phyloP scores from a whole-genome alignment of 2,329 filamentous ascomycete species.

The Xylaria arbuscula region DNA sequence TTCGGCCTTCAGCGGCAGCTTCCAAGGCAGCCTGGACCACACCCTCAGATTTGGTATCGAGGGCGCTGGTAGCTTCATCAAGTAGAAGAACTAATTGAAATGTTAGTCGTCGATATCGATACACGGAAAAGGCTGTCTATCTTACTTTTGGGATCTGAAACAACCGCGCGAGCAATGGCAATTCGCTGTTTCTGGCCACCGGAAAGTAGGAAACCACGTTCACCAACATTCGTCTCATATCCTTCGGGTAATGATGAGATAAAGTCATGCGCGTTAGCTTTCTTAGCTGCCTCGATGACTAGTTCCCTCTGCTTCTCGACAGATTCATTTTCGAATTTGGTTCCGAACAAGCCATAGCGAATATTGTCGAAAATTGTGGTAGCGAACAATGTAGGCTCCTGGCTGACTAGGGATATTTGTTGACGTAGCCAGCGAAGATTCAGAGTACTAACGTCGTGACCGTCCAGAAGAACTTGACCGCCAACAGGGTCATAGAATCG shows the following conservation, averaged over 20 bases:
- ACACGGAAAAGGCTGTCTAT: slow-evolving; percentile 4
- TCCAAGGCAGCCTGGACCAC: slow-evolving; percentile 94
- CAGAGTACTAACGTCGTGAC: slow-evolving; percentile 79
- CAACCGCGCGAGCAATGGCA: slow-evolving; percentile 89
- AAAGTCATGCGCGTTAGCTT: slow-evolving; percentile 95
- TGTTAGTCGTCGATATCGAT: slow-evolving; percentile 17
- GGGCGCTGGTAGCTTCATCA: slow-evolving; percentile 92
- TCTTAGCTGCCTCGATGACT: slow-evolving; percentile 83
- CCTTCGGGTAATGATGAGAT: slow-evolving; percentile 83
- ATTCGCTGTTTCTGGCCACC: slow-evolving; percentile 98
- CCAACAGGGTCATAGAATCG: slow-evolving; percentile 92
- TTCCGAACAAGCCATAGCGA: slow-evolving; percentile 88
- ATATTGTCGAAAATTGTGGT: slow-evolving; percentile 93
- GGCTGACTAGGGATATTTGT: slow-evolving; percentile 91
- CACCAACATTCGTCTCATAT: slow-evolving; percentile 95
- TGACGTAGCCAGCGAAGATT: slow-evolving; percentile 93
- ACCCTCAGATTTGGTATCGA: slow-evolving; percentile 95
- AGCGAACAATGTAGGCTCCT: slow-evolving; percentile 91
- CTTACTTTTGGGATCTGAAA: slow-evolving; percentile 84
- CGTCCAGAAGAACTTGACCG: slow-evolving; percentile 83
- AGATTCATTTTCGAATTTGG: slow-evolving; percentile 74
- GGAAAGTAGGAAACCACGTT: slow-evolving; percentile 90
- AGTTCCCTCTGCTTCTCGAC: slow-evolving; percentile 76
- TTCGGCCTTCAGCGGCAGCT: slow-evolving; percentile 83
- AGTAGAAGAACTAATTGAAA: slow-evolving; percentile 74